These are phyloP conservation scores for Buddleja alternifolia DNA, from an alignment of 257 asterid species.

Conservation along the genomic window DNA sequence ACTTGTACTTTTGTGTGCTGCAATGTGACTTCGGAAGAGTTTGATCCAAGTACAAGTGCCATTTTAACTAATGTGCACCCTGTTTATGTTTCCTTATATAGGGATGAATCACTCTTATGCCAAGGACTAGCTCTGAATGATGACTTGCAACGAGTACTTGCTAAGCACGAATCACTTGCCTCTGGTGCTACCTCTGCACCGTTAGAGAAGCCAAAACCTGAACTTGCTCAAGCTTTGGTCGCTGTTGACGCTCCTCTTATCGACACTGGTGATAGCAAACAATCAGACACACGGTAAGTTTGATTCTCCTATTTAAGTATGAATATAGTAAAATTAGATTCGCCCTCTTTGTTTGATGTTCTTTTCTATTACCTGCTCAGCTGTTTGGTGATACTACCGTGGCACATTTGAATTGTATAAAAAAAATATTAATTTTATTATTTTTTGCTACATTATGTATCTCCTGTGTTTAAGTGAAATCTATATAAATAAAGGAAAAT, in stretches of 20 bases:
- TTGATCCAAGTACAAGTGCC: not conserved
- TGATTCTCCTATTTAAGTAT: conserved; percentile 21
- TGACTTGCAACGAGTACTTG: conserved; percentile 89
- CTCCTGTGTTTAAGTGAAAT: not conserved
- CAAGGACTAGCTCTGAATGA: conserved; percentile 94
- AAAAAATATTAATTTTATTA: not conserved
- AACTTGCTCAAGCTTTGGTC: conserved; percentile 57
- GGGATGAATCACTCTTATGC: conserved; percentile 91
- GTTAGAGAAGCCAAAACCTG: conserved; percentile 60
- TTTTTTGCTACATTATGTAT: not conserved
- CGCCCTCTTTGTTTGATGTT: conserved; percentile 28
- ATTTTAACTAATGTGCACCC: conserved; percentile 17
- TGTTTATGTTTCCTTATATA: conserved; percentile 37
- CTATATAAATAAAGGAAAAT: no score
- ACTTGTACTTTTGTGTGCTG: conserved; percentile 2
- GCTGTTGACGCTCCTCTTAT: conserved; percentile 75
- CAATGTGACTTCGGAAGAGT: conserved; percentile 21
- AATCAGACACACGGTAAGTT: conserved; percentile 59
- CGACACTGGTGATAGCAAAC: conserved; percentile 77
- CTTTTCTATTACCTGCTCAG: conserved; percentile 11
- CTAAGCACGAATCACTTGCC: conserved; percentile 85
- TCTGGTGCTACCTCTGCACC: conserved; percentile 61
- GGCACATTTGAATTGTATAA: no score
- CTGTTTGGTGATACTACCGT: conserved; percentile 1
- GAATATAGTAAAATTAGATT: conserved; percentile 13